Evolutionary conservation across 2,329 filamentous ascomycete species (phyloP), one percentile per base, ranked within the genome.

Genomic region (Cladosporium sphaerospermum): DNA sequence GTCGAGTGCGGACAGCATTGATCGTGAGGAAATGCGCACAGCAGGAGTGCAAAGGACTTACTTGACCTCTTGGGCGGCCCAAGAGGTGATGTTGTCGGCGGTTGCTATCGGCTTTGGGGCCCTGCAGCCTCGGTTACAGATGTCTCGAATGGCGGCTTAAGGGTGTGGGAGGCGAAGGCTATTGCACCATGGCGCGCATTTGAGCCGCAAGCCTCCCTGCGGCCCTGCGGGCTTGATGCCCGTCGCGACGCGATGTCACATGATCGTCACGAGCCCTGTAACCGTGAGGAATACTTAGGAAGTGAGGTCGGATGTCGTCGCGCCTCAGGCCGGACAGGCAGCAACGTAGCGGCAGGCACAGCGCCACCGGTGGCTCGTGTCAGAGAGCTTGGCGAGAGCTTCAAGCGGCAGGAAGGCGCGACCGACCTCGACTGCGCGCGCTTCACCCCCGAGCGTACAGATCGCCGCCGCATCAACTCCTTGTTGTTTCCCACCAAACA

Each of bases 371-470:
- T 28, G 23, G 23, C 23, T 28, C 23, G 23, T 28, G 23, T 28
- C 23, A 28, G 23, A 28, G 23, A 28, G 23, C 23, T 28, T 28
- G 23, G 23, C 23, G 23, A 28, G 23, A 28, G 23, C 23, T 28
- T 28, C 23, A 28, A 28, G 23, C 23, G 23, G 23, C 23, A 28
- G 23, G 66, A 67, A 40, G 61, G 64, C 39, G 45, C 72, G 56
- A 69, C 70, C 34, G 76, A 77, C 57, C 77, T 76, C 61, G 62
- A 75, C 11, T 76, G 70, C 57, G 72, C 70, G 36, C 77, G 75
- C 61, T 76, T 75, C 58, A 73, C 68, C 2, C 23, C 23, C 23
- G 23, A 28, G 23, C 23, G 23, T 28, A 28, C 23, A 28, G 23
- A 28, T 28, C 23, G 23, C 23, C 23, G 23, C 23, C 23, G 23